These are phyloP conservation scores for Gloeopeniophorella convolvens DNA, from an alignment of 768 basidiomycete species.

Conservation along the genomic window DNA sequence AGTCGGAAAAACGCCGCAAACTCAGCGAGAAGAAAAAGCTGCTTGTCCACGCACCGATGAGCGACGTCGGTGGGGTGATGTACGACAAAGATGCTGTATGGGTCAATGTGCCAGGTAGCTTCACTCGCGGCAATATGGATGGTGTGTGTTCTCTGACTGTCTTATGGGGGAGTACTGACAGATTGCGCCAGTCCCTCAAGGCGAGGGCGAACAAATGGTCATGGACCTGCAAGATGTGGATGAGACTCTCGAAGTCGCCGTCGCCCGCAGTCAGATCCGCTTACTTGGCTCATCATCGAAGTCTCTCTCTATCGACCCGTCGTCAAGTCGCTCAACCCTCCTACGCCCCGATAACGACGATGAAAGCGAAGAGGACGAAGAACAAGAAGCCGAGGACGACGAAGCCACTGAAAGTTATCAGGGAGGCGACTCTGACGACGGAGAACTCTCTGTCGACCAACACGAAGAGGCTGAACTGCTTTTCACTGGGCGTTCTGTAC, in stretches of 20 bases:
- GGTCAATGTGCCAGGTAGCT: constrained; percentile 95
- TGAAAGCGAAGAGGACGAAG: constrained; percentile 25
- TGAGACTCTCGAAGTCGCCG: constrained; percentile 75
- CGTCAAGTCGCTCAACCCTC: constrained; percentile 19
- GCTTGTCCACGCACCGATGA: constrained; percentile 96
- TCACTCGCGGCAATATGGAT: constrained; percentile 68
- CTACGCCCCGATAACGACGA: constrained; percentile 25
- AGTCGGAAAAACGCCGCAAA: constrained; percentile 86
- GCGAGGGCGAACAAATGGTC: constrained; percentile 97
- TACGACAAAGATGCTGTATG: constrained; percentile 99
- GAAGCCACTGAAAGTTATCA: constrained; percentile 23
- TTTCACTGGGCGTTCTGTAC: constrained; percentile 18
- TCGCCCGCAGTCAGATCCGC: constrained; percentile 74
- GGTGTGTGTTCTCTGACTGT: constrained; percentile 33
- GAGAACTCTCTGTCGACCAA: constrained; percentile 24
- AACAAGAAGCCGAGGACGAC: constrained; percentile 25
- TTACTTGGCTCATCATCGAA: constrained; percentile 79
- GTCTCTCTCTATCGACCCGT: constrained; percentile 44
- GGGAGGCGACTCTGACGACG: constrained; percentile 29
- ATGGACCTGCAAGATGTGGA: constrained; percentile 89
- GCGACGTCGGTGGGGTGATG: constrained; percentile 91
- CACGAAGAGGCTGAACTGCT: constrained; percentile 13
- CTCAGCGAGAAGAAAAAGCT: constrained; percentile 93
- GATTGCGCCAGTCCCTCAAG: constrained; percentile 53
- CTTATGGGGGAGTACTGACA: constrained; percentile 1